phyloP scores from a whole-genome alignment of 2,329 filamentous ascomycete species.

The Metarhizium rileyi region DNA sequence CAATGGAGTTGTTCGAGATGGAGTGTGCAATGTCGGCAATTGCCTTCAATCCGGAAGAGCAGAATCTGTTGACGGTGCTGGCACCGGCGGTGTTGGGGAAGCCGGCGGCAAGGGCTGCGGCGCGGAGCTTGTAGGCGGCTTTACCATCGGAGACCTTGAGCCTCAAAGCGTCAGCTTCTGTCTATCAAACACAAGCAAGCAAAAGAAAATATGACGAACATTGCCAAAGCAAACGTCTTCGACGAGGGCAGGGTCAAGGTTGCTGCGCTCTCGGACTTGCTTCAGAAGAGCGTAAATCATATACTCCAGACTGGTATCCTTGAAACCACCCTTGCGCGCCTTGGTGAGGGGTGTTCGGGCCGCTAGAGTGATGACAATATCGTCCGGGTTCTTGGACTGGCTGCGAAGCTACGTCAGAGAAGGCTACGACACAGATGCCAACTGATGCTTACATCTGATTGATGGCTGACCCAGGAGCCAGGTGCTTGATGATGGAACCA shows the following conservation, averaged over 20 bases:
- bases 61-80: conserved; percentile 88
- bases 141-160: conserved; percentile 71
- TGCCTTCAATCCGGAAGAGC: conserved; percentile 90
- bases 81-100: conserved; percentile 84
- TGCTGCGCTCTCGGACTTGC: conserved; percentile 60
- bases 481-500: conserved; percentile 77
- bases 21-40: conserved; percentile 90
- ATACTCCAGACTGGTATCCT: conserved; percentile 85
- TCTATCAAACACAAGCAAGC: background rate
- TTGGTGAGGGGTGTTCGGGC: conserved; percentile 84
- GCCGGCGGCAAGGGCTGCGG: conserved; percentile 80
- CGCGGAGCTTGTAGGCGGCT: conserved; percentile 83
- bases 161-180: background rate
- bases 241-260: conserved; percentile 68
- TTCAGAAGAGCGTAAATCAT: conserved; percentile 76
- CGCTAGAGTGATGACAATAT: conserved; percentile 92
- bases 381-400: conserved; percentile 86
- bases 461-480: conserved; percentile 64
- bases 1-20: conserved; percentile 71
- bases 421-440: background rate
- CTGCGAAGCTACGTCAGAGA: conserved; percentile 31
- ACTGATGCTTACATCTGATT: conserved; percentile 59
- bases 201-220: conserved; percentile 34
- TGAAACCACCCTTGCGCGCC: conserved; percentile 85
- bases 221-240: conserved; percentile 93